Conservation (phyloP, 495 filamentous ascomycete genomes). For the Penicillium paxilli region DNA sequence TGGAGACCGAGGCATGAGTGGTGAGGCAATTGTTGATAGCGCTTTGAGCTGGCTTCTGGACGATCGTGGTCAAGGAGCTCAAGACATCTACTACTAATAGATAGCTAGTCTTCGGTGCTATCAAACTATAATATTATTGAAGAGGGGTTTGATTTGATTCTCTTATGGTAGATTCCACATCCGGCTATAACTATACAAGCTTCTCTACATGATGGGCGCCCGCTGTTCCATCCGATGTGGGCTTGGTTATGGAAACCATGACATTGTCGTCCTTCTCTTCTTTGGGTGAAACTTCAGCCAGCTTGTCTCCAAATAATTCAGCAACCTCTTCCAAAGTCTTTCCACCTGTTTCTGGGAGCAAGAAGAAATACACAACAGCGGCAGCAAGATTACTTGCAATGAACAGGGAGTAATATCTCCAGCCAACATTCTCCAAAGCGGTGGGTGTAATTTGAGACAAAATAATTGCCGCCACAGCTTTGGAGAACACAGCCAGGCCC, state of each 20-base stretch:
- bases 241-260: not conserved
- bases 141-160: too few species aligned
- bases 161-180: too few species aligned
- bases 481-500: constrained; percentile 19
- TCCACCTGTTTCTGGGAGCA: constrained; percentile 48
- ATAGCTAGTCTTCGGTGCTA: too few species aligned
- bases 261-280: not conserved
- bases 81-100: not conserved
- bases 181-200: not conserved
- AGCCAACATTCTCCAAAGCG: constrained; percentile 35
- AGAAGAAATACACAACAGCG: constrained; percentile 40
- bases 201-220: not conserved
- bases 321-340: constrained; percentile 26
- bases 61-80: not conserved
- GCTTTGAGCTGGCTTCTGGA: not conserved
- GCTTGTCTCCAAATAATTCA: constrained; percentile 42
- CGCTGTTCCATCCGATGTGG: not conserved
- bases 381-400: constrained; percentile 31
- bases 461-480: constrained; percentile 23
- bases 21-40: not conserved
- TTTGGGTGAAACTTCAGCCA: not conserved
- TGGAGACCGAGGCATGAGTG: not conserved
- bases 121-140: too few species aligned
- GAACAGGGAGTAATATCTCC: constrained; percentile 43
- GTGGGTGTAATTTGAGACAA: constrained; percentile 42